A percentile compares a stretch with the other conserved stretches of the same genome.
These are phyloP conservation scores for Phytopythium boreale DNA, from an alignment of 352 stramenopile species.

Conservation along the genomic window DNA sequence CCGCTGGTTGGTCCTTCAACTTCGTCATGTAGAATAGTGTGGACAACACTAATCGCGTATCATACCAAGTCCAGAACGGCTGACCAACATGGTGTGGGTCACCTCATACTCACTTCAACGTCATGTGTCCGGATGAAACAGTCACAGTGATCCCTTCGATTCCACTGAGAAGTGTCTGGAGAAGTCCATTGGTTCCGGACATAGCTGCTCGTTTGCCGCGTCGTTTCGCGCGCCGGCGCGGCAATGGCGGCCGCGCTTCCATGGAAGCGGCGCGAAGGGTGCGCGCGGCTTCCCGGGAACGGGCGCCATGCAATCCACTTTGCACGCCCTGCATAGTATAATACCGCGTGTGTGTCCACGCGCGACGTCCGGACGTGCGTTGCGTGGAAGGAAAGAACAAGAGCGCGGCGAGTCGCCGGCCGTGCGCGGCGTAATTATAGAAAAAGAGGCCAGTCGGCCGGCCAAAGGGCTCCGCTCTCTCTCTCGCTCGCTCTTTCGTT, in stretches of 20 bases:
- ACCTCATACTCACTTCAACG: neutral
- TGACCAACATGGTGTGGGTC: conserved; percentile 1
- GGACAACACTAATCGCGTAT: no score
- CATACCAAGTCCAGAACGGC: no score
- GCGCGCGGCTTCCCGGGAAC: neutral
- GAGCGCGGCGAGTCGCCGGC: neutral
- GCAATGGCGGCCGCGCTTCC: conserved; percentile 5
- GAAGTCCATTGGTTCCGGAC: neutral
- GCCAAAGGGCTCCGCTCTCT: neutral
- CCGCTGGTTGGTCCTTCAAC: conserved; percentile 2
- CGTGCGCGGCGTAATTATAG: neutral
- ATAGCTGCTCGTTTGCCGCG: neutral
- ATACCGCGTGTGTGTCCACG: neutral
- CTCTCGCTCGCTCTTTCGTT: neutral
- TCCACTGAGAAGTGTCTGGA: no score
- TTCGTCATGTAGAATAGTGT: neutral
- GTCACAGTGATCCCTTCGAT: neutral
- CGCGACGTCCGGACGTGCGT: no score
- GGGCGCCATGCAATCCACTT: no score
- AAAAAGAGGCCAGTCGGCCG: neutral
- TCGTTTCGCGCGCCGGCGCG: conserved; percentile 1
- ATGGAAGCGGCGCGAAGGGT: neutral
- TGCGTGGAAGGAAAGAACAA: conserved; percentile 4
- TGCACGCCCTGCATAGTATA: no score
- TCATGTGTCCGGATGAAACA: neutral